phyloP scores from a whole-genome alignment of 106 monocot species.

The Platanthera guangdongensis region DNA sequence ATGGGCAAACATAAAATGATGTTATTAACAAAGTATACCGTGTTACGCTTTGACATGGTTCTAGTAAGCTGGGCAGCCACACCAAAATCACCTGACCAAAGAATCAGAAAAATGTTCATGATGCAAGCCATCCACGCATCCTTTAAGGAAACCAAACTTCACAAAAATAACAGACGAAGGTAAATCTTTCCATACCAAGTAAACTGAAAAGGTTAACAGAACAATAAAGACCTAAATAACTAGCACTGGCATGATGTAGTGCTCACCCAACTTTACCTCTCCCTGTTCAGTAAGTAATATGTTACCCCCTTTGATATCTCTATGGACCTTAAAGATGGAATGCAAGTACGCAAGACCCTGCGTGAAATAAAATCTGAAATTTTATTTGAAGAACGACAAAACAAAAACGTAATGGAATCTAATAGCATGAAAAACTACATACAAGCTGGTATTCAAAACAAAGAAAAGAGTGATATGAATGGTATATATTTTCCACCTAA shows the following conservation, averaged over 20 bases:
- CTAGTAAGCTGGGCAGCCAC: conserved; percentile 98
- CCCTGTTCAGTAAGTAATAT: conserved; percentile 98
- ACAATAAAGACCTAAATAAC: not conserved
- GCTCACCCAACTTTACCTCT: conserved; percentile 98
- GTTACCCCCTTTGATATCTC: conserved; percentile 99
- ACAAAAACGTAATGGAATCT: not conserved
- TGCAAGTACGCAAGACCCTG: conserved; percentile 97
- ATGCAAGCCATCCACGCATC: not conserved
- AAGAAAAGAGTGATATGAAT: not conserved
- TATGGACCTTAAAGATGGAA: conserved; percentile 99
- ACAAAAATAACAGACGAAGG: not conserved
- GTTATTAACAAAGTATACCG: conserved; percentile 39
- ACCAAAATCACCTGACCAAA: conserved; percentile 92
- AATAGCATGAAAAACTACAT: not conserved
- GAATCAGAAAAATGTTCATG: conserved; percentile 6
- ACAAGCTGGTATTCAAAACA: not conserved
- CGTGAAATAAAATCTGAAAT: conserved; percentile 11
- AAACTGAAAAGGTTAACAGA: conserved; percentile 4
- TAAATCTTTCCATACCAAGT: not conserved
- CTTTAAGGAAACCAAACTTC: not conserved
- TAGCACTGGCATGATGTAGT: not conserved
- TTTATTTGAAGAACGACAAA: not conserved
- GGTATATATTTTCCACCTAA: not conserved
- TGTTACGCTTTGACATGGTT: conserved; percentile 99
- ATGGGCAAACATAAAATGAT: not conserved